A percentile compares a stretch with the other conserved stretches of the same genome.
phyloP scores from a whole-genome alignment of 768 basidiomycete species.

The Pleurotus ostreatus region DNA sequence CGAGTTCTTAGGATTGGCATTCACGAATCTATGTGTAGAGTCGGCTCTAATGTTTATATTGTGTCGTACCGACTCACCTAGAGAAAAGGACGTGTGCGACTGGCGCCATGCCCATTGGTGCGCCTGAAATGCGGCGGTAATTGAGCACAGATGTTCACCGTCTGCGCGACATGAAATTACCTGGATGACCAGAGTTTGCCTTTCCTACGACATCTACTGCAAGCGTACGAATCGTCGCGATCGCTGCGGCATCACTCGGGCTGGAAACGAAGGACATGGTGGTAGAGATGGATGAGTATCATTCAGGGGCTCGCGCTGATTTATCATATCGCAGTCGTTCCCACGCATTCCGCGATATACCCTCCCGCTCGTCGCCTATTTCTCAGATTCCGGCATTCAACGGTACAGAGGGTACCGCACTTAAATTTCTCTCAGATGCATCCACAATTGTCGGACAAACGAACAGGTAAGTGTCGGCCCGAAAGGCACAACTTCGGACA shows the following conservation, averaged over 20 bases:
- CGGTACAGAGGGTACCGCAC: constrained; percentile 2
- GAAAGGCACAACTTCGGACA: constrained; percentile 13
- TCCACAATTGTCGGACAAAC: constrained; percentile 65
- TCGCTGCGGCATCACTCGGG: constrained; percentile 50
- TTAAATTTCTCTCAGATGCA: constrained; percentile 42
- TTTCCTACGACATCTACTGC: constrained; percentile 76
- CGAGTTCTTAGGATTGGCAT: constrained; percentile 82
- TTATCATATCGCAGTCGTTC: constrained; percentile 6
- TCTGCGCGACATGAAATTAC: constrained; percentile 27
- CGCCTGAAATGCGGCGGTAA: constrained; percentile 47
- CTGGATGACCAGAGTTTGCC: constrained; percentile 94
- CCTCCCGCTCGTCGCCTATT: neutral
- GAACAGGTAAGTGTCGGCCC: constrained; percentile 37
- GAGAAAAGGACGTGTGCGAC: constrained; percentile 78
- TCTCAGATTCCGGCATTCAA: neutral
- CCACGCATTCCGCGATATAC: constrained; percentile 4
- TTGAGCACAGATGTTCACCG: neutral
- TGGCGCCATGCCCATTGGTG: constrained; percentile 93
- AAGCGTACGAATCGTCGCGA: constrained; percentile 74
- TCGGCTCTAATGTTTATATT: neutral
- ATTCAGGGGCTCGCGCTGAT: constrained; percentile 8
- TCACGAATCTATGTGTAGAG: constrained; percentile 59
- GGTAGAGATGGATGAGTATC: constrained; percentile 17
- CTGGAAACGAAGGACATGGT: constrained; percentile 40
- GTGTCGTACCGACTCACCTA: constrained; percentile 36